Base-by-base conservation (phyloP, 176 grass and related monocot species). In the Paspalum notatum region DNA sequence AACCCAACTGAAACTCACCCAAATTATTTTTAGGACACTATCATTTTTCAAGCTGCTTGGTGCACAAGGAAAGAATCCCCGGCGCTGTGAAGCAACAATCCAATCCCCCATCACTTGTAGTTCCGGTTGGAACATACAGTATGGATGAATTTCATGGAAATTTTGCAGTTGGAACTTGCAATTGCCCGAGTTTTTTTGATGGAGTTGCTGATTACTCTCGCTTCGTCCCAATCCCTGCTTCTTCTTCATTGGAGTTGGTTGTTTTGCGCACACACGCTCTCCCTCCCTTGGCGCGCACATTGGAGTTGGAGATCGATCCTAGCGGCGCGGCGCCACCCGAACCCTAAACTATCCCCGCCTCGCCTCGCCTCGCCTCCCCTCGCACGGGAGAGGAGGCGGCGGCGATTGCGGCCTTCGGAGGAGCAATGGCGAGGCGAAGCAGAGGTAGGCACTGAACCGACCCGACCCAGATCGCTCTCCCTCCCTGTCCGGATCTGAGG, bases 391-490 rank as follows among this genome's bases (percentile, higher is more conserved):
- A n/a, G 58, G 24, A 22, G 24, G 58, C 58, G 21, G 52, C 5
- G 66, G 52, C 5, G 41, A 0, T 1, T 12, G 66, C 1, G 74
- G 47, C n/a, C n/a, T n/a, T n/a, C 8, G 48, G 72, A 8, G 24
- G 20, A 42, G 53, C 39, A 39, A 82, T 89, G 87, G 72, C 57
- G 65, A 81, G 83, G 80, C 84, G 85, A 47, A 20, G 50, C 82
- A 88, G 87, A 91, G 94, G 94, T 81, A 88, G 32, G 69, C 11
- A 21, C 61, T 21, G 12, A 8, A 43, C 44, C 22, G 48, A 20
- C 46, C 12, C 12, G 8, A 46, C 1, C 4, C 55, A 2, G 14
- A 25, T 44, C 12, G 32, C 65, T 43, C 62, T 3, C 27, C 62
- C 5, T 20, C 20, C 17, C 59, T 47, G 40, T 68, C 84, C 49